Evolutionary conservation across 352 stramenopile species (phyloP).

Genomic region (Phytophthora syringae): DNA sequence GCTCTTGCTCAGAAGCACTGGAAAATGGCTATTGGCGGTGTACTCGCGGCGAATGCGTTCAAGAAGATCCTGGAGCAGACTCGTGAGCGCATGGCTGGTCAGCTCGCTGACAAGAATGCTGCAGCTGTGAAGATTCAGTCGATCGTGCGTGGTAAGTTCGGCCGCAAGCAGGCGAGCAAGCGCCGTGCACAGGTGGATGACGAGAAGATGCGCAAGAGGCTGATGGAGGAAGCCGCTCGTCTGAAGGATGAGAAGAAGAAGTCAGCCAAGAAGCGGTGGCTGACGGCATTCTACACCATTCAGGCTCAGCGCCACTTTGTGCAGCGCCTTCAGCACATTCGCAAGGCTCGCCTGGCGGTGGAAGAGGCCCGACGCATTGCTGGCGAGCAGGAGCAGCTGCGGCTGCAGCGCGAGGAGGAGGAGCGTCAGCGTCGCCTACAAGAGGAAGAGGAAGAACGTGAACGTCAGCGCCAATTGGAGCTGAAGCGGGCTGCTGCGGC

Average conservation of each 20-base stretch:
- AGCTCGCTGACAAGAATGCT: constrained; percentile 51
- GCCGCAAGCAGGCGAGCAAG: constrained; percentile 73
- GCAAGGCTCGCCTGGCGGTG: constrained; percentile 78
- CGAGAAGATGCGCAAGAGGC: constrained; percentile 78
- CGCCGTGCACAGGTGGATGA: constrained; percentile 73
- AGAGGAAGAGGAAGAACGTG: constrained; percentile 65
- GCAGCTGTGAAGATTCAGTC: constrained; percentile 81
- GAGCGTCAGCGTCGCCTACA: constrained; percentile 66
- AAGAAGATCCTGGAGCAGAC: constrained; percentile 61
- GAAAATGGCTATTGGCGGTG: constrained; percentile 67
- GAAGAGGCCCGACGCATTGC: constrained; percentile 77
- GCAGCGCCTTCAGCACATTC: constrained; percentile 80
- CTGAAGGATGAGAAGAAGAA: constrained; percentile 70
- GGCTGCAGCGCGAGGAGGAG: constrained; percentile 73
- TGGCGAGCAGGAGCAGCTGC: constrained; percentile 69
- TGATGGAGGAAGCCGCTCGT: constrained; percentile 79
- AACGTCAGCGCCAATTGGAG: constrained; percentile 67
- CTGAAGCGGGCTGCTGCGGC: constrained; percentile 64
- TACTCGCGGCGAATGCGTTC: constrained; percentile 76
- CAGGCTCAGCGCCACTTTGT: constrained; percentile 85
- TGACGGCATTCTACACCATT: constrained; percentile 67
- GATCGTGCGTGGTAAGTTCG: constrained; percentile 84
- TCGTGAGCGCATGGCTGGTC: constrained; percentile 51
- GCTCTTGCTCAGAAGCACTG: constrained; percentile 72
- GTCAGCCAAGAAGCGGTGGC: constrained; percentile 83